A percentile compares a stretch with the other conserved stretches of the same genome.
Conservation (phyloP, 352 stramenopile genomes). For the Globisporangium spinosum region DNA sequence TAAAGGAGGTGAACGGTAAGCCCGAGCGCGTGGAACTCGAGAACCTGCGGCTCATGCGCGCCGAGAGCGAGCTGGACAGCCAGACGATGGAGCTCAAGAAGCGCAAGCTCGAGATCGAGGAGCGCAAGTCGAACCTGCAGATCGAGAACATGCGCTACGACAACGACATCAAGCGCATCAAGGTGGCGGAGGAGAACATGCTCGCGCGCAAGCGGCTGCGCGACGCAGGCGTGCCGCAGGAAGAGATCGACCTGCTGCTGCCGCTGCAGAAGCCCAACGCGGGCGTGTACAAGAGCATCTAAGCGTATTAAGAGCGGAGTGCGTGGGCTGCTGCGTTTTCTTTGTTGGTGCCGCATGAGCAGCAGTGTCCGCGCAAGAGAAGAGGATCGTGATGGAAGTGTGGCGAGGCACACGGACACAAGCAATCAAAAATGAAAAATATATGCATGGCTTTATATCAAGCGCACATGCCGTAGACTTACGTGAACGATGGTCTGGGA, state of each 20-base stretch:
- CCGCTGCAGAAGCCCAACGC: conserved; percentile 11
- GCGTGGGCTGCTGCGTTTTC: background rate
- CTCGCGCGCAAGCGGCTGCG: conserved; percentile 42
- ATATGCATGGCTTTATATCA: background rate
- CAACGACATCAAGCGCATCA: conserved; percentile 20
- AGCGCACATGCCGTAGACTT: background rate
- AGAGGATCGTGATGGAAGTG: background rate
- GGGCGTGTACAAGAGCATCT: conserved; percentile 3
- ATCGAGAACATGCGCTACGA: conserved; percentile 19
- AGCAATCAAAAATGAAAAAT: background rate
- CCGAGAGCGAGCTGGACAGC: conserved; percentile 2
- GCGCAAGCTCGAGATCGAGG: conserved; percentile 11
- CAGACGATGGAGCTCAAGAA: conserved; percentile 10
- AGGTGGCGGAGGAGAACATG: conserved; percentile 20
- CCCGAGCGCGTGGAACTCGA: conserved; percentile 12
- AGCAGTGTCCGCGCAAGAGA: too few species aligned
- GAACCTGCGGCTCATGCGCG: conserved; percentile 9
- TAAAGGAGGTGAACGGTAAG: conserved; percentile 14
- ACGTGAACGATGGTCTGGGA: background rate
- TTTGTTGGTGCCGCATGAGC: background rate
- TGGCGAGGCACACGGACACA: too few species aligned
- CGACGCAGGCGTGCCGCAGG: conserved; percentile 25
- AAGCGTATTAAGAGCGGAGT: background rate
- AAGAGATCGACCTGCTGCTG: conserved; percentile 19
- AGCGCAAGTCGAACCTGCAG: conserved; percentile 12